Conservation (phyloP, 148 eudicot species). For the Selenicereus undatus region DNA sequence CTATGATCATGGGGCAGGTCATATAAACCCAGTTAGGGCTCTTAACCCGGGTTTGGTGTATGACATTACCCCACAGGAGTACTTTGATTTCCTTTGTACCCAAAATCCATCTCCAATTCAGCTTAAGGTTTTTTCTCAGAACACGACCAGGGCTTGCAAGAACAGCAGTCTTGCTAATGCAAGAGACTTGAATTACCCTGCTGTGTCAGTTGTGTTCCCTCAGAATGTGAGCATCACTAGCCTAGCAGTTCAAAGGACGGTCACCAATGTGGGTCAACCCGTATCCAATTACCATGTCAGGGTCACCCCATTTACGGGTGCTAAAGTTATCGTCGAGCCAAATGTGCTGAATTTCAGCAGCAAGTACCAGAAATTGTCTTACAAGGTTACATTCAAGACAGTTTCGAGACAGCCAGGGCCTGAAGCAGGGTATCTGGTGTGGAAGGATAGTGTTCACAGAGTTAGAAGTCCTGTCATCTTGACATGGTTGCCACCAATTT, state of each 20-base stretch:
- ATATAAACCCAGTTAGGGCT: slow-evolving; percentile 68
- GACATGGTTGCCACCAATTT: slow-evolving; percentile 56
- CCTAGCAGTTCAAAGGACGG: slow-evolving; percentile 63
- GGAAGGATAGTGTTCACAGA: slow-evolving; percentile 71
- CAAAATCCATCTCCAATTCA: slow-evolving; percentile 49
- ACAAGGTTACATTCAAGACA: slow-evolving; percentile 51
- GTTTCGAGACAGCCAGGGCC: slow-evolving; percentile 46
- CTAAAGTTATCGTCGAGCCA: slow-evolving; percentile 55
- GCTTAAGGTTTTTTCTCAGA: slow-evolving; percentile 56
- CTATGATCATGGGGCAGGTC: slow-evolving; percentile 87
- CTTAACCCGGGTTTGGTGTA: slow-evolving; percentile 81
- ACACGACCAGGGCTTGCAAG: slow-evolving; percentile 43
- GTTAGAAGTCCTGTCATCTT: slow-evolving; percentile 77
- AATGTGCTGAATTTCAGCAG: slow-evolving; percentile 44
- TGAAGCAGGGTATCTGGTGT: slow-evolving; percentile 60
- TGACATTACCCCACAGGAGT: slow-evolving; percentile 61
- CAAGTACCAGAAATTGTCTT: slow-evolving; percentile 50
- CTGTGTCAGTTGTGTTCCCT: slow-evolving; percentile 62
- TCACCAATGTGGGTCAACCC: slow-evolving; percentile 71
- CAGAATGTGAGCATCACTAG: slow-evolving; percentile 27
- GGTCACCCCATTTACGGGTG: slow-evolving; percentile 61
- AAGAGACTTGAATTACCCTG: slow-evolving; percentile 86
- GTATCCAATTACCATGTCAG: slow-evolving; percentile 57
- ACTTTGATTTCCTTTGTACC: slow-evolving; percentile 79
- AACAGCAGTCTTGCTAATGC: slow-evolving; percentile 28